A percentile compares a stretch with the other conserved stretches of the same genome.
These are phyloP conservation scores for Rosa rugosa DNA, from an alignment of 306 rosid species.

Conservation along the genomic window DNA sequence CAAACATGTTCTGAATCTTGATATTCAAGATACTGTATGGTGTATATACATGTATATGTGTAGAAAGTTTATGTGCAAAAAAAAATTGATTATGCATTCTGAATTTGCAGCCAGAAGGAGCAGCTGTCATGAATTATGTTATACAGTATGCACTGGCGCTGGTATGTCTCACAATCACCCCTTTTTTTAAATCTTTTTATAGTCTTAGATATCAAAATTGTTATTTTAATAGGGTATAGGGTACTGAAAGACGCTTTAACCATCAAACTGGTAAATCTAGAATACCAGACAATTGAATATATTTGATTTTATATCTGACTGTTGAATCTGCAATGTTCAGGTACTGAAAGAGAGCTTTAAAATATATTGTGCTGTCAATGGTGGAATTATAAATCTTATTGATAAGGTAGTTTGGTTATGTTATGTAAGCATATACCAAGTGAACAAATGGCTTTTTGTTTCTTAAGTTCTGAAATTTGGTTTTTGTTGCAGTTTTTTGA, in stretches of 20 bases:
- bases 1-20: neutral
- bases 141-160: conserved; percentile 96
- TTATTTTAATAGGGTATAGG: neutral
- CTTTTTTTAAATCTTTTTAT: neutral
- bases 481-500: conserved; percentile 76
- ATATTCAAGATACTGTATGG: neutral
- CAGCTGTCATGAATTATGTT: conserved; percentile 81
- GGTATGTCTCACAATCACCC: conserved; percentile 49
- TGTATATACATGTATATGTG: neutral
- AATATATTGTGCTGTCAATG: conserved; percentile 80
- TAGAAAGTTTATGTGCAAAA: too few relatives aligned
- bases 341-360: conserved; percentile 99
- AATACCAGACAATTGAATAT: neutral
- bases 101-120: conserved; percentile 93
- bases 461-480: conserved; percentile 12
- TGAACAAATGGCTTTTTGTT: conserved; percentile 7
- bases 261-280: neutral
- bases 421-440: conserved; percentile 15
- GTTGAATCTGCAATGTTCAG: conserved; percentile 47
- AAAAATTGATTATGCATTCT: conserved; percentile 27
- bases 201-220: neutral
- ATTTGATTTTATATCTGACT: conserved; percentile 14
- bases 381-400: conserved; percentile 97
- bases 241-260: neutral
- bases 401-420: conserved; percentile 69